Conservation (phyloP, 805 yeast genomes). For the Candida methanosorbosa region DNA sequence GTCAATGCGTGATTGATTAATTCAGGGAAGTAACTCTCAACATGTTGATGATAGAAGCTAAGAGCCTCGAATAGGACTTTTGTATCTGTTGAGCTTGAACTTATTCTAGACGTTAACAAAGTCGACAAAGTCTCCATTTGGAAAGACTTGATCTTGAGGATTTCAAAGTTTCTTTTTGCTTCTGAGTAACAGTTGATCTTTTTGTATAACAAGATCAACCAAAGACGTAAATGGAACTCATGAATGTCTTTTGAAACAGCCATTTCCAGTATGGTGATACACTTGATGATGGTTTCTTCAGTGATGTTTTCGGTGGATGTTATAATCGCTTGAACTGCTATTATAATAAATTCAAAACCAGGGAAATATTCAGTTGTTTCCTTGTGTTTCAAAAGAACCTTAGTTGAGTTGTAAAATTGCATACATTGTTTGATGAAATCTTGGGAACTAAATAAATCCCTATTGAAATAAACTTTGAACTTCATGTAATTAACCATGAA, state of each 20-base stretch:
- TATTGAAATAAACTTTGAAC: slow-evolving; percentile 29
- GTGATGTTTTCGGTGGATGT: slow-evolving; percentile 1
- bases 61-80: slow-evolving; percentile 27
- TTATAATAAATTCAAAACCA: slow-evolving; percentile 57
- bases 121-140: slow-evolving; percentile 68
- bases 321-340: slow-evolving; percentile 36
- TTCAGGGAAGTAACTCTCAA: slow-evolving; percentile 40
- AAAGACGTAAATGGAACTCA: slow-evolving; percentile 62
- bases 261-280: slow-evolving; percentile 49
- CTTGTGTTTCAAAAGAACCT: slow-evolving; percentile 27
- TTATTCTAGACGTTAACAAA: slow-evolving; percentile 38
- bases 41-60: slow-evolving; percentile 42
- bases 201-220: slow-evolving; percentile 61
- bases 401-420: slow-evolving; percentile 30
- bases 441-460: slow-evolving; percentile 9
- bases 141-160: slow-evolving; percentile 58
- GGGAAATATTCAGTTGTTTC: slow-evolving; percentile 61
- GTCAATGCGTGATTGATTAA: slow-evolving; percentile 47
- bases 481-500: slow-evolving; percentile 30
- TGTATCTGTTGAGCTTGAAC: slow-evolving; percentile 29
- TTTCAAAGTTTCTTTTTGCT: slow-evolving; percentile 42
- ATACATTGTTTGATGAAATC: slow-evolving; percentile 25
- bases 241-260: slow-evolving; percentile 50
- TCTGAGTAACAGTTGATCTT: slow-evolving; percentile 43
- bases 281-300: slow-evolving; percentile 23